Evolutionary conservation across 78 protist genomes (phyloP), one percentile per base, ranked within the genome.

Genomic region (Chrysochromulina tobinii): DNA sequence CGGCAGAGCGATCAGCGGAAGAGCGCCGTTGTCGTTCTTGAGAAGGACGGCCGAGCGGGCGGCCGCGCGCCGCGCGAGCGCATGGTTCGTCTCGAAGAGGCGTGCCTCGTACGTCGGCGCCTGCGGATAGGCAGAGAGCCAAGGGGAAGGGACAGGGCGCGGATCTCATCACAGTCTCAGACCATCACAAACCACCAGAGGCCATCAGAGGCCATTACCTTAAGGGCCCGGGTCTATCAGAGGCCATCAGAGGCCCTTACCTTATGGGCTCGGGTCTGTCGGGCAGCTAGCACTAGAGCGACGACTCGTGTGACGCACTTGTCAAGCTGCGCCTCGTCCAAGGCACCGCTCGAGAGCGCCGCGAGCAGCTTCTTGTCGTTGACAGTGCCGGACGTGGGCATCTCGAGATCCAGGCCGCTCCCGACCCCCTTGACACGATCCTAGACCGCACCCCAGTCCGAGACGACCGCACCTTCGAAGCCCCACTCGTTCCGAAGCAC

Each of bases 11-110:
- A 38, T 38, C 38, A 38, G 38, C 38, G 38, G 38, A 38, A 38
- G 38, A 38, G 38, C 38, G 38, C 38, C 38, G 5, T 25, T 27
- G 38, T 92, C 79, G 14, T 69, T 94, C 92, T 94, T 94, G 27
- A 93, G 79, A 20, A 94, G 89, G 3, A 94, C 92, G 12, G 88
- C 54, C 25, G 88, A 18, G n/a, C 25, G 81, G 15, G 27, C 85
- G 21, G 94, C 61, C 48, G 69, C 6, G 27, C 3, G 9, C 18
- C 90, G 55, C 57, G 95, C 94, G 64, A 92, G 68, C 18, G 0
- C 54, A 50, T 18, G 23, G 79, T 69, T 12, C 50, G 3, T 2
- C 79, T 12, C 79, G 6, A 12, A 51, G 51, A 69, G 27, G 38
- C 38, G 38, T 38, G 38, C 38, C 38, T 38, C 38, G 38, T 38